phyloP scores from a whole-genome alignment of 768 basidiomycete genomes.

The Lyophyllum atratum region DNA sequence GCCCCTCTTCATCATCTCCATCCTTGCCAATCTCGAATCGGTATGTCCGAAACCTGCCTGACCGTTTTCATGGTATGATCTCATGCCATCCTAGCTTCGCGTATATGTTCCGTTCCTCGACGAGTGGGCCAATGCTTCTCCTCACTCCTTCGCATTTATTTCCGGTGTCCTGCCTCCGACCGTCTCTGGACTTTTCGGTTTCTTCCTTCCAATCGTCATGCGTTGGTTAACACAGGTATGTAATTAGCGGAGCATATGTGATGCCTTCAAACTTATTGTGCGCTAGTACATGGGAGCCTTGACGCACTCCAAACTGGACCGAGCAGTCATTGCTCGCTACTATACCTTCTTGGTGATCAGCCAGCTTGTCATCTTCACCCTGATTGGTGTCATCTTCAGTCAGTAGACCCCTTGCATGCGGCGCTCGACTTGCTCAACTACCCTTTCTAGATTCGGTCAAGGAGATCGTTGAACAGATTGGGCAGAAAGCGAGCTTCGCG shows the following conservation, averaged over 20 bases:
- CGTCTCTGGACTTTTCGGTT: slow-evolving; percentile 86
- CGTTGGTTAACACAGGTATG: slow-evolving; percentile 75
- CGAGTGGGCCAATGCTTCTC: slow-evolving; percentile 67
- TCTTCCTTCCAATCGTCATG: slow-evolving; percentile 91
- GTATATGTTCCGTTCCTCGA: slow-evolving; percentile 75
- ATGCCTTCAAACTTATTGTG: slow-evolving; percentile 61
- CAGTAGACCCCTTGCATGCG: slow-evolving; percentile 39
- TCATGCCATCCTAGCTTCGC: slow-evolving; percentile 47
- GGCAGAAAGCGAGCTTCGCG: slow-evolving; percentile 42
- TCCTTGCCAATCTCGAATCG: slow-evolving; percentile 87
- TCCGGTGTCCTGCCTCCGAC: slow-evolving; percentile 94
- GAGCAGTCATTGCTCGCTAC: slow-evolving; percentile 90
- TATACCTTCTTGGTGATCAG: slow-evolving; percentile 93
- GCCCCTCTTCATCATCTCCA: slow-evolving; percentile 86
- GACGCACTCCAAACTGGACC: slow-evolving; percentile 81
- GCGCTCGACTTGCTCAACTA: neutral
- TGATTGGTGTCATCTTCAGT: slow-evolving; percentile 91
- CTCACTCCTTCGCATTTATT: slow-evolving; percentile 73
- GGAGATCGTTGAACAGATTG: slow-evolving; percentile 44
- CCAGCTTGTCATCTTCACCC: slow-evolving; percentile 91
- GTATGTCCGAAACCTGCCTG: slow-evolving; percentile 40
- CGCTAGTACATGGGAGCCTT: slow-evolving; percentile 59
- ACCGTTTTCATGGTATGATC: neutral
- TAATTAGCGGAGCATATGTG: slow-evolving; percentile 52
- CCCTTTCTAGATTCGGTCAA: slow-evolving; percentile 39